Base-by-base conservation (phyloP, 129 eudicot species). In the Deinandra increscens region DNA sequence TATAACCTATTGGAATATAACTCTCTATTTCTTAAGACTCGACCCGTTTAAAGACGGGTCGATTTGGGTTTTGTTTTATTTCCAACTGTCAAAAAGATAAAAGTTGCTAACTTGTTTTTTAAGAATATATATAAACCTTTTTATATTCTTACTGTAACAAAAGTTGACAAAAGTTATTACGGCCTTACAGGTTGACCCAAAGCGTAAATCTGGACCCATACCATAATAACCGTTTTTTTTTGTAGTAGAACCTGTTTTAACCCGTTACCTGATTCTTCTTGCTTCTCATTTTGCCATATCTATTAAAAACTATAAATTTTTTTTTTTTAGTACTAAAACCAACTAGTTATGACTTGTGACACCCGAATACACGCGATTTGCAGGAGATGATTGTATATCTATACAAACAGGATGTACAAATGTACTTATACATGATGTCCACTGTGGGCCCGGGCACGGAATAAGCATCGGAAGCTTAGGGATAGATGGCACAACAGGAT, bases 401-500 rank as follows among this genome's bases (percentile, higher is more conserved):
- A 88, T 92, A 86, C 98, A 92, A 88, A 88, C 96, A 55, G 98
- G 98, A 77, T 86, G 96, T 75, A 76, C 85, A 70, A 88, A 92
- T 61, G 89, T 92, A 56, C 74, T 88, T 81, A 68, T 92, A 50
- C 91, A 83, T 72, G 75, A 85, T 60, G 86, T 92, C 26, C 84
- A 86, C 68, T 92, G 98, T 78, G 98, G 98, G 39, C 98, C 98
- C 7, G 96, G 98, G 66, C 98, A 92, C 60, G 96, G 98, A 64
- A 92, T 92, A 72, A 92, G 98, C 77, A 92, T 92, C 22, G 98
- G 98, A 23, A 78, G 94, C 53, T 84, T 92, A 34, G 98, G 98
- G 70, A 83, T 76, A 66, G 84, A 84, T 37, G 82, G 78, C 69
- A 84, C 84, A 36, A 88, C 80, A 75, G 91, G 96, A 60, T 92